Evolutionary conservation across 768 basidiomycete genomes (phyloP).

Genomic region (Lentinula sp.): DNA sequence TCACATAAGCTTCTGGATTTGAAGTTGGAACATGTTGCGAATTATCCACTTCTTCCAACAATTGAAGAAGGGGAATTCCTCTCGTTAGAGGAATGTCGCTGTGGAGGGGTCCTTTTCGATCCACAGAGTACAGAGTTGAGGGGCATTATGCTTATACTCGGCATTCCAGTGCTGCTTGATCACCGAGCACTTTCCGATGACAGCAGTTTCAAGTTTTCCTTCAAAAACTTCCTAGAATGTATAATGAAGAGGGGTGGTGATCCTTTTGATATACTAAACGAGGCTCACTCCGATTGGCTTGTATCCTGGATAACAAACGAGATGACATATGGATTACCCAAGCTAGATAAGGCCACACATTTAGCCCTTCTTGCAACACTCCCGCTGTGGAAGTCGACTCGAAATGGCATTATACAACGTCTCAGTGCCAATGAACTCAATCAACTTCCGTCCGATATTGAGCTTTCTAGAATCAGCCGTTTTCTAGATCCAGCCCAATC

Average conservation of each 20-base stretch:
- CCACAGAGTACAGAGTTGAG: neutral
- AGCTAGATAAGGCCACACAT: neutral
- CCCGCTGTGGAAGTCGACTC: neutral
- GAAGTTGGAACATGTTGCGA: neutral
- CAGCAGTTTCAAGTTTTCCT: neutral
- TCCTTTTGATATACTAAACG: neutral
- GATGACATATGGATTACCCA: neutral
- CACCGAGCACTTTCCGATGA: neutral
- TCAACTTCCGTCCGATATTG: neutral
- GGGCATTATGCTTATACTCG: neutral
- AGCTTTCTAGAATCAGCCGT: neutral
- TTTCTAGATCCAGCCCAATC: neutral
- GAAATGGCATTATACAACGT: neutral
- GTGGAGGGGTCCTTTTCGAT: neutral
- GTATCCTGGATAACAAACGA: neutral
- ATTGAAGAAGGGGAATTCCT: neutral
- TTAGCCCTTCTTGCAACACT: neutral
- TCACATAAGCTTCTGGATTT: slow-evolving; percentile 3
- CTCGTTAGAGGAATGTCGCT: neutral
- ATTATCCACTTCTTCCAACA: slow-evolving; percentile 11
- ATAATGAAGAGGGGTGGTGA: neutral
- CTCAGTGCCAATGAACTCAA: neutral
- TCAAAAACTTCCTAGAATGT: neutral
- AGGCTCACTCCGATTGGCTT: neutral
- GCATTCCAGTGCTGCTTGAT: neutral